Conservation (phyloP, 2,329 filamentous ascomycete genomes). For the Paecilomyces variotii region DNA sequence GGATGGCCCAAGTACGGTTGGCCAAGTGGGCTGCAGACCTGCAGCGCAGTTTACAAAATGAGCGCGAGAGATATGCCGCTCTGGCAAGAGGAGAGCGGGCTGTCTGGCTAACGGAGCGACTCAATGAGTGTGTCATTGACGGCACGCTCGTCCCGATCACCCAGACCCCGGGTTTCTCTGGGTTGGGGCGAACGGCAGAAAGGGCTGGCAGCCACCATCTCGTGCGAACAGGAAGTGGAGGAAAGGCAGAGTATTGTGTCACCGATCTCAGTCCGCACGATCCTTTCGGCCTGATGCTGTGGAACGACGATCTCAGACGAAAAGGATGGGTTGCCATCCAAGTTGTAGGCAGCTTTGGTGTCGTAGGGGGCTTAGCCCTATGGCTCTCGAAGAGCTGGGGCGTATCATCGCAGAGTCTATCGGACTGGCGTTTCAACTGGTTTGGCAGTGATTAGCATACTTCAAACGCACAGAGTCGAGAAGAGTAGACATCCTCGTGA, state of each 20-base stretch:
- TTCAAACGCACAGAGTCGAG: not conserved
- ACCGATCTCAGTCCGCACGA: slow-evolving; percentile 53
- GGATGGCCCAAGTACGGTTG: slow-evolving; percentile 59
- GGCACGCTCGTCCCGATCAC: slow-evolving; percentile 52
- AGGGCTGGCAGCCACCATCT: slow-evolving; percentile 16
- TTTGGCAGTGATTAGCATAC: not conserved
- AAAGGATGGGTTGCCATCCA: slow-evolving; percentile 63
- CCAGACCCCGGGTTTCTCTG: slow-evolving; percentile 22
- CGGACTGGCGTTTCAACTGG: slow-evolving; percentile 24
- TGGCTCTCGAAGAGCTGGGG: slow-evolving; percentile 47
- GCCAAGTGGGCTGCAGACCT: slow-evolving; percentile 77
- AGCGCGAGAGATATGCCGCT: slow-evolving; percentile 60
- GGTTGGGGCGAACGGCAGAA: slow-evolving; percentile 17
- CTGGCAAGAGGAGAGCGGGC: slow-evolving; percentile 56
- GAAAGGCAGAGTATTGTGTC: slow-evolving; percentile 25
- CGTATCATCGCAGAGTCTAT: slow-evolving; percentile 21
- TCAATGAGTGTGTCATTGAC: slow-evolving; percentile 60
- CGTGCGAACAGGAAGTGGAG: slow-evolving; percentile 15
- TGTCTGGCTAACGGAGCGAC: slow-evolving; percentile 58
- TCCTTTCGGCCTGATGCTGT: slow-evolving; percentile 67
- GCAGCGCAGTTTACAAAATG: slow-evolving; percentile 65
- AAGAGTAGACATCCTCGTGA: not conserved
- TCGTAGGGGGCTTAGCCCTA: slow-evolving; percentile 64
- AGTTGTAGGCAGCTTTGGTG: slow-evolving; percentile 63
- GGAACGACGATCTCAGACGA: slow-evolving; percentile 58